Base-by-base conservation (phyloP, 139 green algal species). In the Spirogloea muscicola region DNA sequence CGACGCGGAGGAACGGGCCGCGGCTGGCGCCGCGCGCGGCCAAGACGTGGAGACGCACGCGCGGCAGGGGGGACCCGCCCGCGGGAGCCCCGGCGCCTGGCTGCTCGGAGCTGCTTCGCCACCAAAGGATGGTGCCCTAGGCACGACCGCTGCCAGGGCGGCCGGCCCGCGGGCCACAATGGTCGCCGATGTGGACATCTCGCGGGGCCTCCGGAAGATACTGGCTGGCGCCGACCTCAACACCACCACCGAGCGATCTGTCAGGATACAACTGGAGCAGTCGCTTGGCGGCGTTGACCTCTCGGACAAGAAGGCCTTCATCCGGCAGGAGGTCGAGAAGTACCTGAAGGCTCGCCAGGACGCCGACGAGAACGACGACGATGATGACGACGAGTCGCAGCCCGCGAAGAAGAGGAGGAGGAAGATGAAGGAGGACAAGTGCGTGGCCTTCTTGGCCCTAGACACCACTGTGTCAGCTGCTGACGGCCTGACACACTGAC, bases 211-310 rank as follows among this genome's bases (percentile, higher is more conserved):
- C 31, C 51, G 58, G 1, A 55, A 66, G 43, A 49, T 91, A 55
- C 79, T 91, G 1, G 63, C 37, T 0, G 49, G 72, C 9, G 72
- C 65, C 2, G 87, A 91, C 67, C 60, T 91, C 33, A 49, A 80
- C 10, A 84, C 76, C 2, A 85, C 76, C 0, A 90, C 87, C 74
- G 86, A 90, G 58, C 89, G 87, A 74, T 87, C 86, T 70, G 64
- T 91, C 41, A 71, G 89, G 0, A 88, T 88, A 76, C 63, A 84
- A 64, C 70, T 93, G 6, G 88, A 93, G 62, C 72, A 81, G 21
- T 57, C 89, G 72, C 81, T 91, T 59, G 79, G 77, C 1, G 60
- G 62, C 6, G 83, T n/a, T n/a, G n/a, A 88, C 2, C 55, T 93
- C 49, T 31, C 59, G 0, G 72, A 79, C 18, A 82, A 77, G 48